Base-by-base conservation (phyloP, 2,329 filamentous ascomycete species). In the Ceratocystis eucalypticola region DNA sequence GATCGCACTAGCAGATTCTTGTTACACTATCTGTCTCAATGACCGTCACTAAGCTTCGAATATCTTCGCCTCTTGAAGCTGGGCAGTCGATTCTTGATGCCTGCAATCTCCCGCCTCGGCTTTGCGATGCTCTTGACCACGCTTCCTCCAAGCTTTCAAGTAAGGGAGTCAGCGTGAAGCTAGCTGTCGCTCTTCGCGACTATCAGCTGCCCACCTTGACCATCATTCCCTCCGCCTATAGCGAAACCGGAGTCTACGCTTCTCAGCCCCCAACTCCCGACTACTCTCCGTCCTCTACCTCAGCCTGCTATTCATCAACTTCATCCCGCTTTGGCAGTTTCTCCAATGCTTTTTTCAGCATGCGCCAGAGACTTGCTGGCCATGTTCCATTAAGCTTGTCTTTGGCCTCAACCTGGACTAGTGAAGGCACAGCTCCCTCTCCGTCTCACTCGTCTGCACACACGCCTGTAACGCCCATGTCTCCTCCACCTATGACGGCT, bases 41-140 rank as follows among this genome's bases (percentile, higher is more conserved):
- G 77, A 72, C 77, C 48, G 76, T 81, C 71, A 65, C 59, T 17
- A 86, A 84, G 74, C 76, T 78, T 66, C 77, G 76, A 66, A 87
- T 87, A 71, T 86, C 84, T 1, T 80, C 82, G 62, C 84, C 84
- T 15, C 78, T 87, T 66, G 84, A 86, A 76, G 84, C 84, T 33
- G 84, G 84, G 20, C 76, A 77, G 53, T 86, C 84, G 22, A 76
- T 86, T 65, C 79, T 85, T 68, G 81, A 85, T 70, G 76, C 77
- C 44, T 79, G 84, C 69, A 79, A 80, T 67, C 77, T 87, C n/a
- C 83, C 84, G 1, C 74, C 78, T n/a, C 76, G 78, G 55, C 72
- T 86, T 65, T 78, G 75, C 10, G 77, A 78, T 3, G 83, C 83
- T 30, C 78, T 87, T 37, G 83, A 85, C 67, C 84, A 85, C 70